These are phyloP conservation scores for Gracilaria vermiculophylla DNA, from an alignment of 23 red algal genomes.

Conservation along the genomic window DNA sequence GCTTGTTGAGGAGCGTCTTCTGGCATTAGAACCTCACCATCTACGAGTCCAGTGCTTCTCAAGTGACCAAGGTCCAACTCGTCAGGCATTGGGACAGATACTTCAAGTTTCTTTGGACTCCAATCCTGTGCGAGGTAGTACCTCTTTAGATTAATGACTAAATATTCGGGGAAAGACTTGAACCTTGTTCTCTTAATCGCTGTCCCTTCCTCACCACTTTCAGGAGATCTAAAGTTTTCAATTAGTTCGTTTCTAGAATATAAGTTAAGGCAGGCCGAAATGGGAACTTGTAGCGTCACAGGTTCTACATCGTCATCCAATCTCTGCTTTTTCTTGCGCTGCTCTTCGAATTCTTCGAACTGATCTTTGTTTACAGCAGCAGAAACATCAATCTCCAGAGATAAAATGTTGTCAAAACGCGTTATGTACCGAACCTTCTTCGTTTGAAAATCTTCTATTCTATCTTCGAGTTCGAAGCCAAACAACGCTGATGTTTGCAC, in stretches of 20 bases:
- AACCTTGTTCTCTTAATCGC: conserved; percentile 63
- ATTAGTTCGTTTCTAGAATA: conserved; percentile 11
- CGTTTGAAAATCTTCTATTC: conserved; percentile 59
- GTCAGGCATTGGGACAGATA: conserved; percentile 64
- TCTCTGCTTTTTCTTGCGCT: conserved; percentile 47
- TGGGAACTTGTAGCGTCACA: conserved; percentile 72
- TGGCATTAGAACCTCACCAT: conserved; percentile 58
- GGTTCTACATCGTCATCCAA: conserved; percentile 45
- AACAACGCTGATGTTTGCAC: conserved; percentile 66
- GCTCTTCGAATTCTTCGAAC: conserved; percentile 74
- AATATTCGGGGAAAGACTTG: conserved; percentile 63
- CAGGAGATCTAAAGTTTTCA: conserved; percentile 55
- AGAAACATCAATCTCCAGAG: conserved; percentile 51
- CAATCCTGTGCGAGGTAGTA: conserved; percentile 93
- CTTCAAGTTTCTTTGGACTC: conserved; percentile 88
- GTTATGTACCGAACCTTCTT: conserved; percentile 54
- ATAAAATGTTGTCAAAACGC: conserved; percentile 60
- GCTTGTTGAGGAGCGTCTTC: conserved; percentile 28
- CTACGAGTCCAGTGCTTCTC: conserved; percentile 37
- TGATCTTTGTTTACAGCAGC: conserved; percentile 61
- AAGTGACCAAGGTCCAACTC: conserved; percentile 69
- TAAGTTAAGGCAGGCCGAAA: conserved; percentile 54
- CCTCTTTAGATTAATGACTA: conserved; percentile 72
- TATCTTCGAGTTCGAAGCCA: conserved; percentile 70
- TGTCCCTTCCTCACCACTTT: conserved; percentile 46